These are phyloP conservation scores for Crithidia sp. DNA, from an alignment of 208 protist genomes.

Conservation along the genomic window DNA sequence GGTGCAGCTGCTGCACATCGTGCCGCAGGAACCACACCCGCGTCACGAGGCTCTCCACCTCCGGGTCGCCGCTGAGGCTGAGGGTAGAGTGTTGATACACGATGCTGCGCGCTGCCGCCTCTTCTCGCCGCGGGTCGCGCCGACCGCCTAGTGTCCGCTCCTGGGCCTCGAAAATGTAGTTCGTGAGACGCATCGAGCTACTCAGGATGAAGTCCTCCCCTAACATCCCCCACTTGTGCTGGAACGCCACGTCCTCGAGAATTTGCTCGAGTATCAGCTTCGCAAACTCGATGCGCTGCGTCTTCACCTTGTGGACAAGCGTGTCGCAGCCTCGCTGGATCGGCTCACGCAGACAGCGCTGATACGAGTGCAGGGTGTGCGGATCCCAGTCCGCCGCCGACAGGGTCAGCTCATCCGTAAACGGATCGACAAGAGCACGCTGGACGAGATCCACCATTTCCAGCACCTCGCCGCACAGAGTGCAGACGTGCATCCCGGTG, in stretches of 20 bases:
- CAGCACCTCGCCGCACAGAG: slow-evolving; percentile 38
- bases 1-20: slow-evolving; percentile 34
- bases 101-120: slow-evolving; percentile 6
- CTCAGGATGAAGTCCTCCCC: slow-evolving; percentile 26
- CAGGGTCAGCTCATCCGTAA: slow-evolving; percentile 26
- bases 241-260: slow-evolving; percentile 12
- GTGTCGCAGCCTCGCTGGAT: slow-evolving; percentile 38
- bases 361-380: slow-evolving; percentile 12
- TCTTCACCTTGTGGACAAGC: slow-evolving; percentile 29
- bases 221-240: slow-evolving; percentile 24
- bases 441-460: slow-evolving; percentile 36
- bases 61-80: slow-evolving; percentile 30
- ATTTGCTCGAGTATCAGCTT: slow-evolving; percentile 33
- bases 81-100: slow-evolving; percentile 20
- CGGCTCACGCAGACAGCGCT: slow-evolving; percentile 24
- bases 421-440: slow-evolving; percentile 12
- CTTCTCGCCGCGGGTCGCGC: slow-evolving; percentile 17
- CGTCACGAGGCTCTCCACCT: slow-evolving; percentile 16
- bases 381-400: slow-evolving; percentile 14
- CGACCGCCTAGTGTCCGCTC: slow-evolving; percentile 14
- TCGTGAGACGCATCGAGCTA: slow-evolving; percentile 17
- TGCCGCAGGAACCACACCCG: slow-evolving; percentile 41
- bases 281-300: slow-evolving; percentile 21
- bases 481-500: slow-evolving; percentile 21
- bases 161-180: slow-evolving; percentile 36